A percentile compares a stretch with the other conserved stretches of the same genome.
phyloP scores from a whole-genome alignment of 2,329 filamentous ascomycete genomes.

The Parafenestella ontariensis region DNA sequence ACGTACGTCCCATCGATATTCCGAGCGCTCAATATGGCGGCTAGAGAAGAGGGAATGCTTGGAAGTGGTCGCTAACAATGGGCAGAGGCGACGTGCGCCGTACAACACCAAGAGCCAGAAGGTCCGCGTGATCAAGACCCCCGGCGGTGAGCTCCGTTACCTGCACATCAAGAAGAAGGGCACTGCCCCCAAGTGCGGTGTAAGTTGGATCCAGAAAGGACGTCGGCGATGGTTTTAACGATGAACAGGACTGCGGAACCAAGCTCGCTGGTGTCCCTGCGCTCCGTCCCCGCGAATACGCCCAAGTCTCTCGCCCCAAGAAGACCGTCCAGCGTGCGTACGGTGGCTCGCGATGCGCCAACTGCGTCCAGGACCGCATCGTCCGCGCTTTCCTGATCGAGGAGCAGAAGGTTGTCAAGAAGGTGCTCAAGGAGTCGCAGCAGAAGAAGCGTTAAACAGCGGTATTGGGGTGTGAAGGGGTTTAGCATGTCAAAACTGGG shows the following conservation, averaged over 20 bases:
- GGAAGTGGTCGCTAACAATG: conserved; percentile 39
- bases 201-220: conserved; percentile 30
- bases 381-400: conserved; percentile 99
- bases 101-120: conserved; percentile 99
- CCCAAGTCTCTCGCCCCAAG: conserved; percentile 96
- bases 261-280: conserved; percentile 98
- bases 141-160: conserved; percentile 92
- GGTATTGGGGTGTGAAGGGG: conserved; percentile 32
- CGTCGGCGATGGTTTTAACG: conserved; percentile 19
- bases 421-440: conserved; percentile 98
- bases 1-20: conserved; percentile 54
- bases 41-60: conserved; percentile 13
- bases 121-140: conserved; percentile 78
- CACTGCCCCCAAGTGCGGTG: conserved; percentile 88
- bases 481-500: conserved; percentile 47
- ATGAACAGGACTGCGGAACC: conserved; percentile 87
- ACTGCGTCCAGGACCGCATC: conserved; percentile 97
- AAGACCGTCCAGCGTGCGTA: conserved; percentile 99
- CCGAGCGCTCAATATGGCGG: conserved; percentile 12
- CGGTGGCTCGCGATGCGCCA: conserved; percentile 94
- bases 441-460: conserved; percentile 68
- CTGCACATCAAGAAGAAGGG: conserved; percentile 99
- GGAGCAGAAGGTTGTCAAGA: conserved; percentile 99
- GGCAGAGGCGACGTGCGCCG: conserved; percentile 63
- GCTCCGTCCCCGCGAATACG: conserved; percentile 97